Conservation (phyloP, 1,284 basidiomycete species). For the Austroboletus olivaceoglutinosus region DNA sequence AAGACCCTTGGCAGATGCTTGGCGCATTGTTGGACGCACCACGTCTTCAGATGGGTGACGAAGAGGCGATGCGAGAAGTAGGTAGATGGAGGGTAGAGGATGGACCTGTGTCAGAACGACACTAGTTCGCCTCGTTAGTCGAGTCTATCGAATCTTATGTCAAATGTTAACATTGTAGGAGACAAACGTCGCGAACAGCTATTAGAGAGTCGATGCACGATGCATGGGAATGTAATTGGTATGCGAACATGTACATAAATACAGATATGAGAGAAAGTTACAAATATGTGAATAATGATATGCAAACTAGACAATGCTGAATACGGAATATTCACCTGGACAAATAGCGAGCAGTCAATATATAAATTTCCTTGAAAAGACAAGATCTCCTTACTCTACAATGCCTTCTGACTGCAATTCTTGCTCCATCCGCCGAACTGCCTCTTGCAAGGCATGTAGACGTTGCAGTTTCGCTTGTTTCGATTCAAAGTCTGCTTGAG, state of each 20-base stretch:
- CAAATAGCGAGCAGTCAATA: neutral
- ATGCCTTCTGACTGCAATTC: slow-evolving; percentile 28
- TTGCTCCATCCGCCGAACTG: slow-evolving; percentile 24
- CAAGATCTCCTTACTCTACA: slow-evolving; percentile 6
- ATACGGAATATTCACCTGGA: too few relatives aligned
- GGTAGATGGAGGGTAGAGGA: slow-evolving; percentile 84
- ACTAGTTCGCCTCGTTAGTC: slow-evolving; percentile 31
- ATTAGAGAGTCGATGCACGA: neutral
- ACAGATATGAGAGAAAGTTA: too few relatives aligned
- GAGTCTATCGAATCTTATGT: neutral
- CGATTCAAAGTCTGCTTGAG: slow-evolving; percentile 2
- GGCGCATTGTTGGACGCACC: slow-evolving; percentile 69
- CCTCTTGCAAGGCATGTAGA: slow-evolving; percentile 30
- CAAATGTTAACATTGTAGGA: neutral
- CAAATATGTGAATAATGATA: too few relatives aligned
- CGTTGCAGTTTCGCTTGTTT: slow-evolving; percentile 20
- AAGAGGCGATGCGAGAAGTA: slow-evolving; percentile 83
- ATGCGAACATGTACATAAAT: neutral
- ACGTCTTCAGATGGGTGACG: slow-evolving; percentile 66
- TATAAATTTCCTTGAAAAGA: neutral
- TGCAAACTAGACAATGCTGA: too few relatives aligned
- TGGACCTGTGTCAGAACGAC: slow-evolving; percentile 52
- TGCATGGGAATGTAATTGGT: neutral
- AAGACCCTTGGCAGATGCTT: slow-evolving; percentile 93
- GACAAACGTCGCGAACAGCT: neutral